Evolutionary conservation across 2,329 filamentous ascomycete species (phyloP), one percentile per base, ranked within the genome.

Genomic region (Aureobasidium pullulans): DNA sequence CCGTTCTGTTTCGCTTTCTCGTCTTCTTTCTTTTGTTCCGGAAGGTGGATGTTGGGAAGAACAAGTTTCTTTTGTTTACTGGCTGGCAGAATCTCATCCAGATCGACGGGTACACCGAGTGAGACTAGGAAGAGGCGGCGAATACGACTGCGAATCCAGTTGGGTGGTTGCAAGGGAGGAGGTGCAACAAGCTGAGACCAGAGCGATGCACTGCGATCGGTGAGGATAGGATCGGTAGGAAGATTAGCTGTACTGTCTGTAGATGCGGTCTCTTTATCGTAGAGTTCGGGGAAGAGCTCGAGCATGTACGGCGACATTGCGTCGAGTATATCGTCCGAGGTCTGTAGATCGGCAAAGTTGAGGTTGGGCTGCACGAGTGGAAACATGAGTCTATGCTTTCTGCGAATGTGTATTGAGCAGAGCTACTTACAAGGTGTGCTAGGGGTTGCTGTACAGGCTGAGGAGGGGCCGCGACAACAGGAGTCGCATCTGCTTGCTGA

Each of bases 21-120:
- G 11, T 49, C 44, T 13, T 32, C 37, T 31, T 72, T 57, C 66
- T 71, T 60, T 16, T 66, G 64, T 2, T 76, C 29, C 59, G 60
- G 48, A 40, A 72, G 62, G 62, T 72, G 67, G 65, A 94, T 86
- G 6, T 92, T 96, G 0, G 94, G 94, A 1, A 99, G 81, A 4
- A 99, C 83, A 16, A 99, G 85, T 71, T 97, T 97, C 81, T 97
- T 97, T 72, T 99, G 94, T 74, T 97, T 97, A 11, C 90, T 96
- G 0, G 93, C 92, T 0, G 94, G 94, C 7, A 99, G 83, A 59
- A 99, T 97, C 76, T 99, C 94, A 73, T 99, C 94, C 0, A 99
- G 81, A 68, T 99, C 94, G 46, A 99, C 90, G 1, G 94, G 94
- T 0, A 99, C 94, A 16, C 94, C 94, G 0, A 99, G 83, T 1